These are phyloP conservation scores for Krasilnikovozyma curviuscula DNA, from an alignment of 768 basidiomycete species.

Conservation along the genomic window DNA sequence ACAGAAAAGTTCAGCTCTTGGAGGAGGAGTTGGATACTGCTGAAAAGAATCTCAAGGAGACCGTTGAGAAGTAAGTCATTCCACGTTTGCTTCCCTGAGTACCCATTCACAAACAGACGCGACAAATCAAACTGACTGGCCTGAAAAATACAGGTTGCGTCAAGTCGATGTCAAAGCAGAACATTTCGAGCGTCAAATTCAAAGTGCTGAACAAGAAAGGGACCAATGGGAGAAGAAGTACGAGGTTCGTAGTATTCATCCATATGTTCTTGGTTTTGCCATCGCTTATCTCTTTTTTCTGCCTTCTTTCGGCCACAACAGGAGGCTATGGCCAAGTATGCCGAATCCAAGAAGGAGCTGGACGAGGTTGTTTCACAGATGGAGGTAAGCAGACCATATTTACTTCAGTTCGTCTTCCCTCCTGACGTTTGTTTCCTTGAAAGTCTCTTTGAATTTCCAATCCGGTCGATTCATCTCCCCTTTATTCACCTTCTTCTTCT, in stretches of 20 bases:
- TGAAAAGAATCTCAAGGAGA: conserved; percentile 93
- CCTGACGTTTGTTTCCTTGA: no score
- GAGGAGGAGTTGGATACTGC: conserved; percentile 91
- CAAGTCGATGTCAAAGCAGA: conserved; percentile 98
- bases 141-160: conserved; percentile 42
- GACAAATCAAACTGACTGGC: not conserved
- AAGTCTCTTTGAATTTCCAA: no score
- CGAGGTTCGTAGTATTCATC: conserved; percentile 45
- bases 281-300: not conserved
- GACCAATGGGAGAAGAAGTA: conserved; percentile 87
- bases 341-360: conserved; percentile 54
- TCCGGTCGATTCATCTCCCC: no score
- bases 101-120: not conserved
- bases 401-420: no score
- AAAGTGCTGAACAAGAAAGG: conserved; percentile 70
- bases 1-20: conserved; percentile 68
- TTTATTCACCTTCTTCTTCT: no score
- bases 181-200: conserved; percentile 84
- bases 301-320: conserved; percentile 22
- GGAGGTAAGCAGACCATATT: conserved; percentile 28
- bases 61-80: conserved; percentile 69
- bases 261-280: not conserved
- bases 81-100: conserved; percentile 1
- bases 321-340: conserved; percentile 55
- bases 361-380: conserved; percentile 61